Conservation (phyloP, 2,329 filamentous ascomycete species). For the Hymenotorrendiella dingleyae region DNA sequence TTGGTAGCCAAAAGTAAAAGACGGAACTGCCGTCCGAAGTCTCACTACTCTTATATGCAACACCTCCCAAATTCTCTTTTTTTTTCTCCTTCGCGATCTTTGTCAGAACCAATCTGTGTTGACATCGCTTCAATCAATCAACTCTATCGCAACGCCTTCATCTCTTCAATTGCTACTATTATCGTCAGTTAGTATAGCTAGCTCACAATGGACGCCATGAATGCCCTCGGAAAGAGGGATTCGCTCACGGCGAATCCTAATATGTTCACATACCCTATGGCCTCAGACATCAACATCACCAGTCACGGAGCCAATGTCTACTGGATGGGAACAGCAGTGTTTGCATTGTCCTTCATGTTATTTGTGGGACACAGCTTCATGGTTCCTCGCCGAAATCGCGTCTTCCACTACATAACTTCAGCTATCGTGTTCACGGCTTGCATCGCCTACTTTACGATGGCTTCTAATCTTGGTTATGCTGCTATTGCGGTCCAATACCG, state of each 20-base stretch:
- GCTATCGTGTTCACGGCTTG: conserved; percentile 51
- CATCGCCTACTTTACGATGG: conserved; percentile 63
- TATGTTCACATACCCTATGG: conserved; percentile 17
- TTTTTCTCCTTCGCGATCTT: too few relatives aligned
- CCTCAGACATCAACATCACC: conserved; percentile 52
- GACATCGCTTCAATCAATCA: too few relatives aligned
- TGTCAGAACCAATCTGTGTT: too few relatives aligned
- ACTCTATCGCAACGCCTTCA: too few relatives aligned
- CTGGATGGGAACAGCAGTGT: conserved; percentile 54
- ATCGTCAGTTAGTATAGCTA: too few relatives aligned
- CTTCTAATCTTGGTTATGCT: conserved; percentile 57
- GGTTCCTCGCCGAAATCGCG: conserved; percentile 49
- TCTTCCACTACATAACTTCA: conserved; percentile 61
- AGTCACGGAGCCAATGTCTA: conserved; percentile 56
- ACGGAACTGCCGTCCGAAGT: too few relatives aligned
- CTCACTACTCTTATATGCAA: too few relatives aligned
- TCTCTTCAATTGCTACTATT: too few relatives aligned
- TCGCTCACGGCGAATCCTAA: conserved; percentile 22
- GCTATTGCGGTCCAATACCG: conserved; percentile 57
- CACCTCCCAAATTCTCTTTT: too few relatives aligned
- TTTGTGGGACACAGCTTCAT: conserved; percentile 47
- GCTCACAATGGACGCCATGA: too few relatives aligned
- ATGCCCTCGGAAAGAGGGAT: conserved; percentile 17
- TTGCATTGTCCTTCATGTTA: conserved; percentile 46
- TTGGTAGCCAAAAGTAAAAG: too few relatives aligned